Evolutionary conservation across 768 basidiomycete genomes (phyloP), one percentile per base, ranked within the genome.

Genomic region (Trametes meyenii): DNA sequence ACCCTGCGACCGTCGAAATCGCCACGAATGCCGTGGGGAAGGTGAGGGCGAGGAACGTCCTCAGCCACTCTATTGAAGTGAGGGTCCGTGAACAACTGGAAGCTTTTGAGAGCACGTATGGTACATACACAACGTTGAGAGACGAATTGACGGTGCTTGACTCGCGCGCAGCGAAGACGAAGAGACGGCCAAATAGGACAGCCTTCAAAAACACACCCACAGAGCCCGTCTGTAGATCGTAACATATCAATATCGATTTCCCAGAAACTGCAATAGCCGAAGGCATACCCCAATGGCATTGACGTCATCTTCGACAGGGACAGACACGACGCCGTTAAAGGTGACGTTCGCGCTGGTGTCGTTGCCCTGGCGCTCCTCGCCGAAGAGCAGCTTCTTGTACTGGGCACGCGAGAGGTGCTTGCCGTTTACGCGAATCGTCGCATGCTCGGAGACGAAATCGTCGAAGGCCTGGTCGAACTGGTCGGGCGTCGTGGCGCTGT

Each of bases 371-470:
- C 29, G 29, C 29, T 48, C 63, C 55, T 61, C 51, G 21, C 66
- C 66, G 45, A 69, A 74, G 35, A 83, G 63, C 50, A 73, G 71
- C 50, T 69, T 43, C 66, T 77, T 75, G 71, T 81, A 83, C 23
- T 75, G 72, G 0, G 74, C 74, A 23, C 78, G 78, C 24, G 77
- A 72, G 38, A 77, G 26, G 14, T 69, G 33, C 24, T 72, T 69
- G 17, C 78, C 81, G 62, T 84, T 84, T 56, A 83, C 68, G 3
- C 71, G 74, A 57, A 82, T 69, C 0, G 62, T 67, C 29, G 72
- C 75, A 16, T 77, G 23, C 39, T 69, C 33, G 7, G 78, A 73
- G 59, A 84, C 68, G 60, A 80, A 78, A 1, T 59, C 67, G 38
- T 82, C 75, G 69, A 83, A 80, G 0, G 77, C 74, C 19, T 60